phyloP scores from a whole-genome alignment of 2,329 filamentous ascomycete genomes.

The Ilyonectria robusta region DNA sequence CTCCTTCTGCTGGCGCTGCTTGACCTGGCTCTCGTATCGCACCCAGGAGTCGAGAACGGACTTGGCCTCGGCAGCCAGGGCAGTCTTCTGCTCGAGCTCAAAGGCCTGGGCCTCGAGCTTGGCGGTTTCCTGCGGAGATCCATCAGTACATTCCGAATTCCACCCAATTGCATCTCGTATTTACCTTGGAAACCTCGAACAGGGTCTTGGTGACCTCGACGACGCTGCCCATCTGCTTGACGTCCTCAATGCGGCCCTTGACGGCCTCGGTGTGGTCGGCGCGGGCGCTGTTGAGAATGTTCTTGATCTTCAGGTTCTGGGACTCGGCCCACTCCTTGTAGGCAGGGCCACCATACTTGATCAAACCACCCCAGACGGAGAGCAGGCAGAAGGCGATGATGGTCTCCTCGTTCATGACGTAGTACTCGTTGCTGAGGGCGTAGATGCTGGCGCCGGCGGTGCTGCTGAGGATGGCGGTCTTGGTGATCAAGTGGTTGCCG shows the following conservation, averaged over 20 bases:
- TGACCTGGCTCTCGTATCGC: slow-evolving; percentile 97
- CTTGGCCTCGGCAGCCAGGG: slow-evolving; percentile 94
- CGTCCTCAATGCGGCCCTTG: slow-evolving; percentile 92
- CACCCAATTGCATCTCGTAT: slow-evolving; percentile 41
- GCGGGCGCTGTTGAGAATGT: slow-evolving; percentile 93
- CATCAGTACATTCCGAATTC: slow-evolving; percentile 39
- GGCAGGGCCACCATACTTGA: slow-evolving; percentile 92
- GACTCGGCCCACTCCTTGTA: slow-evolving; percentile 94
- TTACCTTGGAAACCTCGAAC: slow-evolving; percentile 98
- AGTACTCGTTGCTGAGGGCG: slow-evolving; percentile 99
- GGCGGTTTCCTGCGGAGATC: slow-evolving; percentile 84
- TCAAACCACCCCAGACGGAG: slow-evolving; percentile 91
- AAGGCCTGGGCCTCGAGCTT: slow-evolving; percentile 95
- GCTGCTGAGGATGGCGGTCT: slow-evolving; percentile 96
- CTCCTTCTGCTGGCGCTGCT: slow-evolving; percentile 98
- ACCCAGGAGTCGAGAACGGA: slow-evolving; percentile 97
- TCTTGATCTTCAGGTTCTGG: slow-evolving; percentile 93
- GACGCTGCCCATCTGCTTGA: slow-evolving; percentile 93
- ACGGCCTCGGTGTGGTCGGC: slow-evolving; percentile 96
- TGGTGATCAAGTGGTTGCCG: slow-evolving; percentile 92
- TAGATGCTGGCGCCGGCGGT: slow-evolving; percentile 91
- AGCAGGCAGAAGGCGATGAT: slow-evolving; percentile 94
- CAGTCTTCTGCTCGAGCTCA: slow-evolving; percentile 97
- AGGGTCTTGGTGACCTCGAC: slow-evolving; percentile 97
- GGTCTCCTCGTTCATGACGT: slow-evolving; percentile 99